Percentiles rank a stretch among this genome's conserved stretches.
These are phyloP conservation scores for Xerocomus amazonicus DNA, from an alignment of 1,284 basidiomycete genomes.

Conservation along the genomic window DNA sequence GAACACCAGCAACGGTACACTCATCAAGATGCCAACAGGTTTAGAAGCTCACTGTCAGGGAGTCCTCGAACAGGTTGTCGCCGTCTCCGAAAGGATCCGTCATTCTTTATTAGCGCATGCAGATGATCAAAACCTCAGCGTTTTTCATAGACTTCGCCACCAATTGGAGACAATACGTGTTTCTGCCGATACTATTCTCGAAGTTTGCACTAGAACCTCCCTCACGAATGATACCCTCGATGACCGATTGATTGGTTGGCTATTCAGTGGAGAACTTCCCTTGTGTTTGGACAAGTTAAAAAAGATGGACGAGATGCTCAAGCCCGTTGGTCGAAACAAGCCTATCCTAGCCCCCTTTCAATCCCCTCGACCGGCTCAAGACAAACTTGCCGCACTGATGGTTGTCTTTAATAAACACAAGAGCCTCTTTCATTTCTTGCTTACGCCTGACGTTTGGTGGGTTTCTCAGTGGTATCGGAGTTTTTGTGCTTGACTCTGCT, in stretches of 20 bases:
- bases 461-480: background rate
- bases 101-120: background rate
- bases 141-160: background rate
- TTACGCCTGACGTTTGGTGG: background rate
- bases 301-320: background rate
- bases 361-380: background rate
- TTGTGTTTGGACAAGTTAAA: background rate
- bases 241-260: background rate
- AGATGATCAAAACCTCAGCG: background rate
- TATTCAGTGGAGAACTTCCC: background rate
- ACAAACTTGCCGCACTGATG: background rate
- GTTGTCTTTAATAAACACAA: background rate
- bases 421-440: background rate
- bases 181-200: background rate
- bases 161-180: background rate
- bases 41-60: background rate
- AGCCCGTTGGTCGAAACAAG: background rate
- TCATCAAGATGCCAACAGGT: background rate
- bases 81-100: background rate
- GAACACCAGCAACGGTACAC: no score
- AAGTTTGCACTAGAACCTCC: background rate
- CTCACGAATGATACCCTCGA: background rate
- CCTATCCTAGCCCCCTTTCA: background rate
- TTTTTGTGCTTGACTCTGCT: background rate
- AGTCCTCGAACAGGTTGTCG: constrained; percentile 2